Evolutionary conservation across 768 basidiomycete genomes (phyloP), one percentile per base, ranked within the genome.

Genomic region (Boletus barrowsii): DNA sequence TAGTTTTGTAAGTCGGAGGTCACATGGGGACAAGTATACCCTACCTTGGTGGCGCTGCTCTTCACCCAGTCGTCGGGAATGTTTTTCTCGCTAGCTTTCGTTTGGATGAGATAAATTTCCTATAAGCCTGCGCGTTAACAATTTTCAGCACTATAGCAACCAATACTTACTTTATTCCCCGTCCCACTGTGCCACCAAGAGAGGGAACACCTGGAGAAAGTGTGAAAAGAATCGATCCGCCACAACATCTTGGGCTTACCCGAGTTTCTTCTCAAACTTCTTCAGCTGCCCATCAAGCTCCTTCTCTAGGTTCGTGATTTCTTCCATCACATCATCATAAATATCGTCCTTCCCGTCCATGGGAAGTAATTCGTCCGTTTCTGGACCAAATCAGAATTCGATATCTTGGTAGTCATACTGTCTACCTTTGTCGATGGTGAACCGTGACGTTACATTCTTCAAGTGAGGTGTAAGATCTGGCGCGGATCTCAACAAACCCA

Each of bases 91-190:
- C 70, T 72, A 1, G 78, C 73, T 18, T 84, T 76, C 10, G 85
- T 86, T 73, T 95, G 88, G 17, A 98, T 77, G 9, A 94, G 81
- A 68, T 93, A 96, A 33, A 97, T 94, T 67, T 98, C 95, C 88
- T 94, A 56, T 17, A 42, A 20, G 32, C n/a, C 37, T 49, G 51
- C 29, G 33, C 47, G 20, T 60, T 14, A 55, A 37, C 30, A 51
- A 17, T 11, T 26, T 42, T 47, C 45, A 37, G 11, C 36, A 32
- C 29, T 30, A 48, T 18, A 42, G 36, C 10, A 22, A 42, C 29
- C 11, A 20, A 46, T 35, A 42, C 53, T 42, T 47, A 84, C 91
- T 78, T 96, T 96, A 47, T 85, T 90, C 6, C 95, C 94, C 47
- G 78, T 76, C 3, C 83, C 81, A 58, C 90, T 93, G 62, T 97